Percentiles rank a stretch among this genome's conserved stretches.
Evolutionary conservation across 2,329 filamentous ascomycete genomes (phyloP).

Genomic region (Epichloe gansuensis): DNA sequence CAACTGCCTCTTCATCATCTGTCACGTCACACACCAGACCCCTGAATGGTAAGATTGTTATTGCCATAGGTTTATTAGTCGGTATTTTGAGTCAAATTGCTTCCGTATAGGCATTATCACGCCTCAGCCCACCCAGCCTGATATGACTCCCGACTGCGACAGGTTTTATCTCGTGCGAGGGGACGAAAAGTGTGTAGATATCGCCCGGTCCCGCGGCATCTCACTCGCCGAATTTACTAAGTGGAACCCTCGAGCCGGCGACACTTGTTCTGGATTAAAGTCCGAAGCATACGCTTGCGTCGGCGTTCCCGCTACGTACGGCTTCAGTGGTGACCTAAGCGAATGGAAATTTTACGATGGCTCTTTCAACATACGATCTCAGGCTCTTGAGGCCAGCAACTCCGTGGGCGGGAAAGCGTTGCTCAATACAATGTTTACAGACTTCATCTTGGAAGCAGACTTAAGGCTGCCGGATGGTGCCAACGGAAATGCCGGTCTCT

Average conservation of each 20-base stretch:
- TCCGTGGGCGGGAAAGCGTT: no score
- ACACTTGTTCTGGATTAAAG: conserved; percentile 13
- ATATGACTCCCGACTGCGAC: conserved; percentile 5
- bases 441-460: no score
- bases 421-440: no score
- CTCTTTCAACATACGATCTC: no score
- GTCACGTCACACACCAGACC: background rate
- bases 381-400: no score
- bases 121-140: background rate
- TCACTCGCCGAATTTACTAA: conserved; percentile 11
- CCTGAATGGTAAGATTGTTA: background rate
- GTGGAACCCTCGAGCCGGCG: conserved; percentile 20
- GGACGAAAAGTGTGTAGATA: conserved; percentile 10
- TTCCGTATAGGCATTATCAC: background rate
- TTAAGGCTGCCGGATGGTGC: no score
- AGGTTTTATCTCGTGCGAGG: conserved; percentile 6
- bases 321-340: no score
- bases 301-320: background rate
- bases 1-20: background rate
- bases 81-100: no score
- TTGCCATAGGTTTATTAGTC: background rate
- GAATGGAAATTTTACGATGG: no score
- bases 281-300: conserved; percentile 6
- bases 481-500: no score
- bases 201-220: conserved; percentile 10